phyloP scores from a whole-genome alignment of 805 yeast genomes.

The Martiniozyma abietophila region DNA sequence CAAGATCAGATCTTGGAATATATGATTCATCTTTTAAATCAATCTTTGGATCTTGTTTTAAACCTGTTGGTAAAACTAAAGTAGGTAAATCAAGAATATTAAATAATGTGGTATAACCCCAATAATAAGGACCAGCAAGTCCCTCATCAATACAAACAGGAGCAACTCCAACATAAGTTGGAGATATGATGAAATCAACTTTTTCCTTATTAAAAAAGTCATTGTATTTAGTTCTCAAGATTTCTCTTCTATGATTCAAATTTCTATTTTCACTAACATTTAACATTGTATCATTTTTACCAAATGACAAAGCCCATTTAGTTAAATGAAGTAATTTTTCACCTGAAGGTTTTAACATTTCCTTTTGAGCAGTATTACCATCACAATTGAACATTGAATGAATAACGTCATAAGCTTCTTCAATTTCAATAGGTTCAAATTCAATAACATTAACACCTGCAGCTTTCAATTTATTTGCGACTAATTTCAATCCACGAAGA shows the following conservation, averaged over 20 bases:
- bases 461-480: slow-evolving; percentile 39
- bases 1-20: slow-evolving; percentile 32
- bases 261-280: slow-evolving; percentile 39
- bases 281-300: slow-evolving; percentile 41
- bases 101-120: slow-evolving; percentile 67
- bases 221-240: slow-evolving; percentile 40
- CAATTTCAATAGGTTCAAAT: slow-evolving; percentile 42
- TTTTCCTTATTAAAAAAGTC: slow-evolving; percentile 38
- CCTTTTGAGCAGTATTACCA: slow-evolving; percentile 44
- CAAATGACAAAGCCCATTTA: slow-evolving; percentile 40
- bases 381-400: slow-evolving; percentile 47
- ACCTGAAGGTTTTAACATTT: slow-evolving; percentile 44
- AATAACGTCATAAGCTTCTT: slow-evolving; percentile 47
- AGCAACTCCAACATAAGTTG: slow-evolving; percentile 57
- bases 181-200: slow-evolving; percentile 53
- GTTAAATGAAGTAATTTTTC: slow-evolving; percentile 56
- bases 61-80: slow-evolving; percentile 47
- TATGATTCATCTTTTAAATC: slow-evolving; percentile 33
- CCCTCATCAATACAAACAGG: slow-evolving; percentile 46
- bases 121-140: slow-evolving; percentile 49
- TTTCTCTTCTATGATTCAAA: slow-evolving; percentile 41
- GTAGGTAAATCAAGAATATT: slow-evolving; percentile 62
- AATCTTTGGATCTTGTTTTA: slow-evolving; percentile 40
- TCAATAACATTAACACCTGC: slow-evolving; percentile 48
- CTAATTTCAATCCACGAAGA: slow-evolving; percentile 33